Evolutionary conservation across 129 eudicot species (phyloP), one percentile per base, ranked within the genome.

Genomic region (Saposhnikovia divaricata): DNA sequence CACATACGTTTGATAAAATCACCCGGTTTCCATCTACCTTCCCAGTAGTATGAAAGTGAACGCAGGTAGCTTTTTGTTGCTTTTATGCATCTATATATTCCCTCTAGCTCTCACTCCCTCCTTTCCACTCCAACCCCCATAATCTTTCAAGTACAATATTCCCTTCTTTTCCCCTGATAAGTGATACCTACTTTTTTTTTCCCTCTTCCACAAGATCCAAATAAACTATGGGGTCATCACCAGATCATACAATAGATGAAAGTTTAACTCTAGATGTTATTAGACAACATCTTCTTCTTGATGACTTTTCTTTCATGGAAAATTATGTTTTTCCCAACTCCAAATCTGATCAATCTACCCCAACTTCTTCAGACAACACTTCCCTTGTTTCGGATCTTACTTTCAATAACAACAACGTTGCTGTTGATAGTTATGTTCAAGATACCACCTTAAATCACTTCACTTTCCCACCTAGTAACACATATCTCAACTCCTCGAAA

Each of bases 231-330:
- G 61, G 5, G 5, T 45, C 78, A 46, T 43, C 51, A 10, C 39
- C 77, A 44, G 15, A 44, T n/a, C 53, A 59, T 59, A 9, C 3
- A 59, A 5, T 10, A 9, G 69, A 61, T 25, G 69, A 75, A 46
- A 19, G 42, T 25, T 25, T 28, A 75, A 42, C 78, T 46, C 15
- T 75, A 75, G 78, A 75, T 46, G 78, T n/a, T 31, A 75, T 75
- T 2, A 46, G 78, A 34, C 78, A 75, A 13, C 61, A 46, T 14
- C 78, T 75, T 1, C 78, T 75, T 25, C 78, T 75, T 8, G 78
- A 75, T 75, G 78, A 75, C 18, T 75, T 75, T 28, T 51, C 78
- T 4, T 75, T 75, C 42, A 75, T 75, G 40, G 78, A 75, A 16
- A 75, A 75, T 37, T 75, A 75, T 14, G 78, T 28, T 6, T 44